A percentile compares a stretch with the other conserved stretches of the same genome.
Conservation (phyloP, 2,329 filamentous ascomycete genomes). For the Trichophyton schoenleinii region DNA sequence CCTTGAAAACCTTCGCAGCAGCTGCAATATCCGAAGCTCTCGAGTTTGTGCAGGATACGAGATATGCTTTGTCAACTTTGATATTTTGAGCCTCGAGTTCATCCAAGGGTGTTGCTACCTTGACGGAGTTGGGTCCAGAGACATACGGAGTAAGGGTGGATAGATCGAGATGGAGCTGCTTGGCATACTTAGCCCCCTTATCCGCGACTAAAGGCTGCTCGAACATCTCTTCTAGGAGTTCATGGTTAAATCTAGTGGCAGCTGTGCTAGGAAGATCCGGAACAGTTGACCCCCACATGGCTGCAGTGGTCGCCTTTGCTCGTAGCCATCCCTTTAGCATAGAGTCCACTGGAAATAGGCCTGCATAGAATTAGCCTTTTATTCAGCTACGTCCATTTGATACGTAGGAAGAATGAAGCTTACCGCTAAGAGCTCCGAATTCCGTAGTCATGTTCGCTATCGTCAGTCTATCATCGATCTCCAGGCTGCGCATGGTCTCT, state of each 20-base stretch:
- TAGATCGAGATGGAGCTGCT: slow-evolving; percentile 68
- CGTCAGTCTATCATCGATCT: slow-evolving; percentile 58
- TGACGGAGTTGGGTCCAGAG: slow-evolving; percentile 81
- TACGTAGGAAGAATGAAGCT: background rate
- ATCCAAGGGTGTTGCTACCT: slow-evolving; percentile 64
- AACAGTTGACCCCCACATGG: slow-evolving; percentile 36
- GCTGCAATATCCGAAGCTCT: slow-evolving; percentile 67
- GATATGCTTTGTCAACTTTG: slow-evolving; percentile 67
- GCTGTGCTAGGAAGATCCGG: slow-evolving; percentile 35
- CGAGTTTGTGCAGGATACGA: slow-evolving; percentile 83
- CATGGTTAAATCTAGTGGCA: slow-evolving; percentile 55
- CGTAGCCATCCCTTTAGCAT: slow-evolving; percentile 62
- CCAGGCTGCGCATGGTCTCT: slow-evolving; percentile 58
- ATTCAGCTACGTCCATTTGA: background rate
- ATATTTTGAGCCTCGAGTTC: slow-evolving; percentile 65
- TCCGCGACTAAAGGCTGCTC: slow-evolving; percentile 57
- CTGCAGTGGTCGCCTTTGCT: slow-evolving; percentile 59
- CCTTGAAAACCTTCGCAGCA: slow-evolving; percentile 73
- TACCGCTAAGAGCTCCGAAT: slow-evolving; percentile 50
- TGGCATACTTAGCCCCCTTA: slow-evolving; percentile 66
- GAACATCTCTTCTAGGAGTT: slow-evolving; percentile 59
- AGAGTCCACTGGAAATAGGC: slow-evolving; percentile 68
- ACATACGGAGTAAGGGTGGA: slow-evolving; percentile 75
- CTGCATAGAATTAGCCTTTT: slow-evolving; percentile 29
- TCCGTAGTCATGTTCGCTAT: slow-evolving; percentile 68